A percentile compares a stretch with the other conserved stretches of the same genome.
phyloP scores from a whole-genome alignment of 176 grass and related monocot species.

The Zoysia pacifica region DNA sequence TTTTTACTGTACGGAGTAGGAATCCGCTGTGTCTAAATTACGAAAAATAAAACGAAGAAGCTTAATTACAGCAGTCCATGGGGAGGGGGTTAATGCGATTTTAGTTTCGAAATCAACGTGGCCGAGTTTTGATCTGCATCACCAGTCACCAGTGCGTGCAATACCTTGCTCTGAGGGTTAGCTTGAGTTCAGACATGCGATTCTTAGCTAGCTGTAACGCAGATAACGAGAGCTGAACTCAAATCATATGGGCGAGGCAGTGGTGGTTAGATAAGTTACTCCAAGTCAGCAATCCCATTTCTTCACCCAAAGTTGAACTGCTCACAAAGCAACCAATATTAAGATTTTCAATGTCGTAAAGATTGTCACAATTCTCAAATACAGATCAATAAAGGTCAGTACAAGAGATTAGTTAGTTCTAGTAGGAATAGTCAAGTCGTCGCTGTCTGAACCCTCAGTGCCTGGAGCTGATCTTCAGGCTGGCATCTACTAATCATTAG shows the following conservation, averaged over 20 bases:
- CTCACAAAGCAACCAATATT: not conserved
- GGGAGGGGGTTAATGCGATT: no score
- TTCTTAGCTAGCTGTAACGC: not conserved
- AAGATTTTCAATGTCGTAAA: no score
- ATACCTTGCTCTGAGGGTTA: not conserved
- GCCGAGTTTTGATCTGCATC: not conserved
- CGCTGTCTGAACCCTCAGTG: not conserved
- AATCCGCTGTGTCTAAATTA: no score
- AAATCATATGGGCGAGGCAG: no score
- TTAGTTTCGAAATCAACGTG: no score
- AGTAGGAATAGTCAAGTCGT: not conserved
- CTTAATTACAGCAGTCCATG: no score
- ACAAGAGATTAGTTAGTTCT: not conserved
- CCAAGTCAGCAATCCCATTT: not conserved
- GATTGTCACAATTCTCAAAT: no score
- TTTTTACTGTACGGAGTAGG: no score
- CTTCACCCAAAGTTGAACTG: constrained; percentile 11
- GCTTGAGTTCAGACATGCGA: not conserved
- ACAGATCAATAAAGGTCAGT: no score
- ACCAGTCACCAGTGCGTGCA: not conserved
- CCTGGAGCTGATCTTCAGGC: constrained; percentile 17
- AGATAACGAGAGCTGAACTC: not conserved
- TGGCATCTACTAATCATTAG: constrained; percentile 8
- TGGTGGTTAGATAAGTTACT: no score
- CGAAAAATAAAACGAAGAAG: no score